A percentile compares a stretch with the other conserved stretches of the same genome.
Conservation (phyloP, 495 filamentous ascomycete genomes). For the Parathielavia hyrcaniae region DNA sequence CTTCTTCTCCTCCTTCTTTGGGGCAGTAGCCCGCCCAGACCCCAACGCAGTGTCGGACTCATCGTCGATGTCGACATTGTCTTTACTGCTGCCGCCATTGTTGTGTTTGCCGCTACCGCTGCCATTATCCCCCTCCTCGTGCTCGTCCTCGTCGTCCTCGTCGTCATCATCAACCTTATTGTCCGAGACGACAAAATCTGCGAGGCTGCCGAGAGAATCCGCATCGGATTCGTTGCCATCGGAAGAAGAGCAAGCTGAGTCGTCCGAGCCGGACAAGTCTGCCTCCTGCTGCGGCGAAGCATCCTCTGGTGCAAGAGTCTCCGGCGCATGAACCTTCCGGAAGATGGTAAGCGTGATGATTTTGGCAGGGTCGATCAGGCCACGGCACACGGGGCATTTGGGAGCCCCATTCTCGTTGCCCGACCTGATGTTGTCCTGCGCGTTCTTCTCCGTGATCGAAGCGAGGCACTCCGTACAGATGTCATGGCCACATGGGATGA, state of each 20-base stretch:
- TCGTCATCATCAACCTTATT: constrained; percentile 36
- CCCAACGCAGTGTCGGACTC: constrained; percentile 8
- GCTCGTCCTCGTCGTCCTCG: constrained; percentile 22
- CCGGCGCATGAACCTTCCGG: constrained; percentile 63
- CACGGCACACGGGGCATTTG: constrained; percentile 74
- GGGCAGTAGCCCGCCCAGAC: not conserved
- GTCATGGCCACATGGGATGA: constrained; percentile 80
- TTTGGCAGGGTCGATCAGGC: constrained; percentile 54
- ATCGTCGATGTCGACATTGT: constrained; percentile 5
- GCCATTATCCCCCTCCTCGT: not conserved
- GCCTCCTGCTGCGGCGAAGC: not conserved
- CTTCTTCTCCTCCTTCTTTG: constrained; percentile 10
- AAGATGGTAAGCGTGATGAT: constrained; percentile 72
- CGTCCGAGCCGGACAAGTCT: constrained; percentile 32
- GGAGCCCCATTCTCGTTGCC: constrained; percentile 53
- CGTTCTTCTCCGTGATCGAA: constrained; percentile 55
- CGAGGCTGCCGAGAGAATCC: constrained; percentile 44
- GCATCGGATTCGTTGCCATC: constrained; percentile 34
- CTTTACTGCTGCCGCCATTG: not conserved
- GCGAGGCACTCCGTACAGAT: constrained; percentile 75
- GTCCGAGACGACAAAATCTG: constrained; percentile 55
- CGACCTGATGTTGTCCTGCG: constrained; percentile 45
- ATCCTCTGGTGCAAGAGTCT: constrained; percentile 22
- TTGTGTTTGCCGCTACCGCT: not conserved
- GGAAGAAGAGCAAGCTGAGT: constrained; percentile 21